phyloP scores from a whole-genome alignment of 257 asterid genomes.

The Nicotiana obtusifolia region DNA sequence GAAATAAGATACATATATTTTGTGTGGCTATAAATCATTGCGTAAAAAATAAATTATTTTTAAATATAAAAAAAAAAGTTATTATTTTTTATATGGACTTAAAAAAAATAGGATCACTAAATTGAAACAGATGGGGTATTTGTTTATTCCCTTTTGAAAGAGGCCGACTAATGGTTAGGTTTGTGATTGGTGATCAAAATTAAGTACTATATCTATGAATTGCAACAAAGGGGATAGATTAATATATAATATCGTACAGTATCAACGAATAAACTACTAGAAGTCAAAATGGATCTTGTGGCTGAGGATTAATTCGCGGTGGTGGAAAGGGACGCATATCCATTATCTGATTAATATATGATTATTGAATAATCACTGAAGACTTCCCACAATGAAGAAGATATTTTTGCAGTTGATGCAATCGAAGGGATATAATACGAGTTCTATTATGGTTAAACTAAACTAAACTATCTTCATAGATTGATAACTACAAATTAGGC shows the following conservation, averaged over 20 bases:
- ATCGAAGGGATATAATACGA: too few relatives aligned
- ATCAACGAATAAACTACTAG: not conserved
- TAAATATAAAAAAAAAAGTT: too few relatives aligned
- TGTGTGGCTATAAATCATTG: too few relatives aligned
- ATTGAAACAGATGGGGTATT: too few relatives aligned
- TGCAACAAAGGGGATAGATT: not conserved
- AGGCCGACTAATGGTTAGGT: not conserved
- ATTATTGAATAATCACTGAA: not conserved
- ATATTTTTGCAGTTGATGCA: not conserved
- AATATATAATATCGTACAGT: not conserved
- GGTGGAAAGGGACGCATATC: not conserved
- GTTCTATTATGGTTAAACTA: not conserved
- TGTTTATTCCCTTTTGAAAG: not conserved
- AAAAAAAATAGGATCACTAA: too few relatives aligned
- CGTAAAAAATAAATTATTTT: too few relatives aligned
- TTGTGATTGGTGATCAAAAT: not conserved
- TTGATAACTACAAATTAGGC: not conserved
- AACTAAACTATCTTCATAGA: not conserved
- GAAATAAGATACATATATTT: too few relatives aligned
- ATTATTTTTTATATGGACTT: too few relatives aligned
- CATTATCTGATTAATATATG: not conserved
- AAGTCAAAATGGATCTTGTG: conserved; percentile 22
- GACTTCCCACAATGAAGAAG: not conserved
- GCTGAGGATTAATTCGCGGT: conserved; percentile 32
- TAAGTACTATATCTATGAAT: not conserved